Conservation (phyloP, 2,329 filamentous ascomycete species). For the Aspergillus melleus region DNA sequence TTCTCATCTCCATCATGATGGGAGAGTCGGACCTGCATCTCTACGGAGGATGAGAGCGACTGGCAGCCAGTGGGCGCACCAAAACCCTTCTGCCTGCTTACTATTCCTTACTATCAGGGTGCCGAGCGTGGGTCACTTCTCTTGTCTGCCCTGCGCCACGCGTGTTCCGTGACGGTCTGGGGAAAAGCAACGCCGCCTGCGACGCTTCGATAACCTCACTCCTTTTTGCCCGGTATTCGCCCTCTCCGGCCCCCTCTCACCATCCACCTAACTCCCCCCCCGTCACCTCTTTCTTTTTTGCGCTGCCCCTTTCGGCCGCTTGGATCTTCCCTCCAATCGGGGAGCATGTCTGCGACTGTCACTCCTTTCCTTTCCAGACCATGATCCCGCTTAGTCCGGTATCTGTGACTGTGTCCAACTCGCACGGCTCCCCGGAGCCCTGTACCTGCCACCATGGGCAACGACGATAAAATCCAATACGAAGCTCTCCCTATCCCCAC, state of each 20-base stretch:
- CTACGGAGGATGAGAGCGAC: background rate
- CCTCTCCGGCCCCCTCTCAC: slow-evolving; percentile 3
- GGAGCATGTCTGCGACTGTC: slow-evolving; percentile 32
- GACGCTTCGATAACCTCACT: slow-evolving; percentile 6
- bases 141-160: slow-evolving; percentile 16
- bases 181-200: slow-evolving; percentile 8
- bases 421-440: slow-evolving; percentile 34
- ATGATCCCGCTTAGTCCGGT: slow-evolving; percentile 37
- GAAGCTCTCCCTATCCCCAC: slow-evolving; percentile 72
- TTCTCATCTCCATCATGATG: background rate
- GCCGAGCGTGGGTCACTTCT: slow-evolving; percentile 15
- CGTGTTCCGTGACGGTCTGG: slow-evolving; percentile 1
- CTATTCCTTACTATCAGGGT: slow-evolving; percentile 7
- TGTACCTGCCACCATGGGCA: slow-evolving; percentile 37
- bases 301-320: slow-evolving; percentile 2
- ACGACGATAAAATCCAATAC: slow-evolving; percentile 58
- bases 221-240: slow-evolving; percentile 1
- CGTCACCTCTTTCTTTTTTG: slow-evolving; percentile 10
- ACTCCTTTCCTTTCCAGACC: slow-evolving; percentile 37
- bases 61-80: background rate
- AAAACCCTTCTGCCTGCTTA: slow-evolving; percentile 17
- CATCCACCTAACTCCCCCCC: background rate
- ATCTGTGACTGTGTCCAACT: slow-evolving; percentile 30
- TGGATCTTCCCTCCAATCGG: slow-evolving; percentile 5
- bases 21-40: background rate